Conservation (phyloP, 345 rosid species). For the Aquilaria sinensis region DNA sequence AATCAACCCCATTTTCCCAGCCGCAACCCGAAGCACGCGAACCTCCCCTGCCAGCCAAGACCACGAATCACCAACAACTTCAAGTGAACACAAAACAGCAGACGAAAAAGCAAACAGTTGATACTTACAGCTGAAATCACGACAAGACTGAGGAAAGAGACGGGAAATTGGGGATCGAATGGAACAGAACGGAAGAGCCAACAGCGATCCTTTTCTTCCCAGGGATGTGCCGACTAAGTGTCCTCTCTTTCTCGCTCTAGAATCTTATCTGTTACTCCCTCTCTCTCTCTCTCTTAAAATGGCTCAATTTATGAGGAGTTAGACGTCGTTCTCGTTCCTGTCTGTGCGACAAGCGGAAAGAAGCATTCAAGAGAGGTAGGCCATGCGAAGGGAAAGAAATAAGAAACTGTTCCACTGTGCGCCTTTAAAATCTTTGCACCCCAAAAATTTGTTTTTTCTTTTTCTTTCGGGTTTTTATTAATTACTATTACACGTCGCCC, state of each 20-base stretch:
- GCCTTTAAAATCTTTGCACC: conserved; percentile 10
- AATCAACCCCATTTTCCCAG: conserved; percentile 76
- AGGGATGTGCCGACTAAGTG: background rate
- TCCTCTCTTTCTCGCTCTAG: conserved; percentile 9
- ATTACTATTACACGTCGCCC: background rate
- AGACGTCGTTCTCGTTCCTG: conserved; percentile 7
- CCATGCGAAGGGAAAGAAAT: conserved; percentile 1
- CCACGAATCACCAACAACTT: background rate
- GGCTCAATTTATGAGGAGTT: background rate
- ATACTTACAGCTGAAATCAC: too few species aligned
- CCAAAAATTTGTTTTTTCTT: background rate
- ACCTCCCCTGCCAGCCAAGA: background rate
- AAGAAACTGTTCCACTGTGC: background rate
- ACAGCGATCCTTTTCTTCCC: conserved; percentile 15
- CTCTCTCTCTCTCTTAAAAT: conserved; percentile 7
- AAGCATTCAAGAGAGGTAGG: conserved; percentile 23
- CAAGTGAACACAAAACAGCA: background rate
- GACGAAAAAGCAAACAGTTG: too few species aligned
- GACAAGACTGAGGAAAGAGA: background rate
- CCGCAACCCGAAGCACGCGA: conserved; percentile 1
- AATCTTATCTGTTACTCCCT: background rate
- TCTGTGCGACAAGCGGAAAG: background rate
- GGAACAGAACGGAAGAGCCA: background rate
- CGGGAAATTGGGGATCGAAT: background rate
- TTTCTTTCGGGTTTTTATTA: background rate